Conservation (phyloP, 352 stramenopile species). For the Phytophthora chlamydospora region DNA sequence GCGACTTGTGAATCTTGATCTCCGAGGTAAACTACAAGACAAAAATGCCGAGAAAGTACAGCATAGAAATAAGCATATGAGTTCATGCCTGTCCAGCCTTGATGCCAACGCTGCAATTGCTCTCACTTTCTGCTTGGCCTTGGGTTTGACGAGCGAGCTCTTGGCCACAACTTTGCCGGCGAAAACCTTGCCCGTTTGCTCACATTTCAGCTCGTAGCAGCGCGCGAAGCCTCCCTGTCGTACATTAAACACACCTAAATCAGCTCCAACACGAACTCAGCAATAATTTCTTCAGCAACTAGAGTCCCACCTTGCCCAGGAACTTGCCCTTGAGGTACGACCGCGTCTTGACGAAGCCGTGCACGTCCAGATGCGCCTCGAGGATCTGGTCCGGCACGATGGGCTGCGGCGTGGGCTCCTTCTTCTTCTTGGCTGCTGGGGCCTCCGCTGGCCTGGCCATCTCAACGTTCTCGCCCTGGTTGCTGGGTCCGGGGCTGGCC, state of each 20-base stretch:
- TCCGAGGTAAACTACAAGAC: constrained; percentile 89
- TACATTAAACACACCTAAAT: constrained; percentile 1
- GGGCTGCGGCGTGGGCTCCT: constrained; percentile 44
- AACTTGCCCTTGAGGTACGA: constrained; percentile 93
- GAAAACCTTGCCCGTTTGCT: constrained; percentile 93
- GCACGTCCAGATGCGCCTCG: constrained; percentile 61
- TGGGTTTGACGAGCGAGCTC: constrained; percentile 95
- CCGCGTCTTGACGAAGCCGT: constrained; percentile 62
- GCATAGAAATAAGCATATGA: constrained; percentile 25
- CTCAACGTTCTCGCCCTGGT: constrained; percentile 27
- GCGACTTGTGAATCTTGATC: constrained; percentile 98
- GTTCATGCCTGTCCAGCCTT: constrained; percentile 7
- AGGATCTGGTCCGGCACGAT: constrained; percentile 68
- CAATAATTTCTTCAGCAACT: background rate
- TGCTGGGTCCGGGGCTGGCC: background rate
- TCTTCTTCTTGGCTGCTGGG: constrained; percentile 28
- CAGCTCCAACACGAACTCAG: constrained; percentile 1
- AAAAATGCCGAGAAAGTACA: constrained; percentile 47
- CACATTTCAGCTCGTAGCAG: constrained; percentile 95
- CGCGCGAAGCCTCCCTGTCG: constrained; percentile 96
- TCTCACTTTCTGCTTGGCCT: constrained; percentile 95
- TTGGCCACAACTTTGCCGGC: constrained; percentile 99
- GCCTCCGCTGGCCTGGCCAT: constrained; percentile 13
- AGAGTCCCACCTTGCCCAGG: constrained; percentile 87
- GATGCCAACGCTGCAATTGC: background rate